Percentiles rank a stretch among this genome's conserved stretches.
These are phyloP conservation scores for Apocynum venetum DNA, from an alignment of 257 asterid species.

Conservation along the genomic window DNA sequence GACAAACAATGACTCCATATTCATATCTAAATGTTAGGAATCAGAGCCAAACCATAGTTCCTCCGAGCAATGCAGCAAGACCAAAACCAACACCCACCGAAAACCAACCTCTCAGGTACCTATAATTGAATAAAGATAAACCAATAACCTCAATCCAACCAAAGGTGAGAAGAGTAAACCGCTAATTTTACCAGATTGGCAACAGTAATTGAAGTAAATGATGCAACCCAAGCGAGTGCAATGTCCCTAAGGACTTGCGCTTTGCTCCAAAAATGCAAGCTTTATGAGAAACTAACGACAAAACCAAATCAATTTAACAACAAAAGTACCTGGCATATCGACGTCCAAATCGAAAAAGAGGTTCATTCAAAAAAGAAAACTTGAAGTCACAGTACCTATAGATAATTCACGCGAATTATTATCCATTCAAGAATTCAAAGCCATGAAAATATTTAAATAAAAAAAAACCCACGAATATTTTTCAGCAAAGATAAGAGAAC, in stretches of 20 bases:
- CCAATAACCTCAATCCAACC: neutral
- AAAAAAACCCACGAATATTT: neutral
- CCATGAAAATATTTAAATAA: constrained; percentile 5
- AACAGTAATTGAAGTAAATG: neutral
- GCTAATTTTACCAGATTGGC: neutral
- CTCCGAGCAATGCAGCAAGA: constrained; percentile 56
- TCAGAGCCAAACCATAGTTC: constrained; percentile 37
- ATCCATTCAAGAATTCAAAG: neutral
- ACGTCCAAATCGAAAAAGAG: constrained; percentile 70
- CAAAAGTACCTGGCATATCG: constrained; percentile 49
- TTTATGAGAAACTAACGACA: neutral
- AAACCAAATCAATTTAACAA: neutral
- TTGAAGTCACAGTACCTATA: constrained; percentile 83
- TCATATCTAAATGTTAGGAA: neutral
- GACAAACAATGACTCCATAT: neutral
- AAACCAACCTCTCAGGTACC: constrained; percentile 72
- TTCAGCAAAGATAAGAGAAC: constrained; percentile 2
- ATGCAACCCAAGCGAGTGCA: neutral
- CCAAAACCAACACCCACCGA: constrained; percentile 76
- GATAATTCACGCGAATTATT: neutral
- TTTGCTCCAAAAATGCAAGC: neutral
- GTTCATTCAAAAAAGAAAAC: constrained; percentile 51
- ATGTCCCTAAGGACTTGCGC: neutral
- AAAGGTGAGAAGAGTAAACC: neutral
- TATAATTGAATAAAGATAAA: constrained; percentile 17